Evolutionary conservation across 257 asterid genomes (phyloP), one percentile per base, ranked within the genome.

Genomic region (Salvia hispanica): DNA sequence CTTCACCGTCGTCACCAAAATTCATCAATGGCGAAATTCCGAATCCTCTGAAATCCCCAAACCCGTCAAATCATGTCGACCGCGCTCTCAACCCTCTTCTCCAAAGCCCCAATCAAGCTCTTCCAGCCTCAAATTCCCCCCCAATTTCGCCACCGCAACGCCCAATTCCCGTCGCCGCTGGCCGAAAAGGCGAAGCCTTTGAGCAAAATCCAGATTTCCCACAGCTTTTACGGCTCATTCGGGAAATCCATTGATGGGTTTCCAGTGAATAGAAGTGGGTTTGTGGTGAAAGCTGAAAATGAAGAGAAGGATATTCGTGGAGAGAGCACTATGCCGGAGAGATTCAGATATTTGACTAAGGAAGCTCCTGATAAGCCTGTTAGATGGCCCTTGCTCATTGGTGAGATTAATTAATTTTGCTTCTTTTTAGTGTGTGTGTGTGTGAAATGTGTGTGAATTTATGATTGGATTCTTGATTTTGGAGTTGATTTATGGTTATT

Each of bases 261-360:
- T 76, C 10, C 43, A 55, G 67, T 59, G 4, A 74, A 66, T 58
- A 76, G 72, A 58, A 72, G 64, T 65, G 88, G 25, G 21, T 77
- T 40, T 67, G 50, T 25, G 73, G 69, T 11, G 48, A 66, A 13
- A 34, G 15, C 31, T 4, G 77, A 73, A 44, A 45, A 81, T 69
- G 85, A 76, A 67, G 95, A 87, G 58, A 63, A 40, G 61, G 89
- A 76, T 58, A 84, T 70, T 45, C 83, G 92, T 44, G 96, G 91
- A 59, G 77, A 76, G 80, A 89, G 95, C 69, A 84, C 86, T 45
- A 87, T 89, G 96, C 98, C 96, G 0, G 93, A 89, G 9, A 89
- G 92, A 74, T 92, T 89, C 81, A 79, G 95, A 75, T 75, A 76
- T 58, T 82, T 87, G 86, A 76, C 86, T n/a, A 86, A 79, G 79